Base-by-base conservation (phyloP, 2,329 filamentous ascomycete genomes). In the Penicillium sp. region DNA sequence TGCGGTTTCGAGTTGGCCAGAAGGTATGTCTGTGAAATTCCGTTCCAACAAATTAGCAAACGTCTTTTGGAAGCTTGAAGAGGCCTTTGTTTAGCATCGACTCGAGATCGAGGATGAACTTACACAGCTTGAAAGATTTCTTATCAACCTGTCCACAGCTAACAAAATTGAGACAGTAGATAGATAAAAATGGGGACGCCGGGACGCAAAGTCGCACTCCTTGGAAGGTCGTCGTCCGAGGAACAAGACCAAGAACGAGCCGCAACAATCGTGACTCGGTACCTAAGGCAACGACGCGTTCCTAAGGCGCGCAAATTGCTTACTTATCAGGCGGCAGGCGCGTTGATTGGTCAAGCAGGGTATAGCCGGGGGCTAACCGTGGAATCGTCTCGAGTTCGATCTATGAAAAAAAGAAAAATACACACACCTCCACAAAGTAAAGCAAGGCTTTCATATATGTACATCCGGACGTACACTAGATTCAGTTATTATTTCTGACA, bases 221-320 rank as follows among this genome's bases (percentile, higher is more conserved):
- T 62, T 53, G 57, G 27, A 53, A 61, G 64, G 64, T 67, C 65
- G 70, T 72, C 67, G 72, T 73, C 70, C 62, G 63, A 73, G 68
- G 64, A 75, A 72, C 70, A 66, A 60, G 65, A 66, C 58, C 58
- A 61, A 61, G 63, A 60, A 58, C 53, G 61, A 67, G 64, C 53
- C 60, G 58, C 62, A 53, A 65, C 54, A 68, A 57, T 59, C 34
- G 53, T 31, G 33, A 55, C 39, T 33, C 31, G 41, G 49, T 31
- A 65, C 65, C 68, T 66, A 58, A 73, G 70, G 70, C 70, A 70
- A 47, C 60, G 53, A 65, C 46, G 21, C 23, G 61, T 68, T 65
- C 68, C 68, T 70, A 57, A 66, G 60, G 68, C 64, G 36, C 34
- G 15, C 6, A 7, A 16, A 4, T 2, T 33, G n/a, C 43, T 63